A percentile compares a stretch with the other conserved stretches of the same genome.
Evolutionary conservation across 192 early-diverging fungal species (phyloP).

Genomic region (Linnemannia zychae): DNA sequence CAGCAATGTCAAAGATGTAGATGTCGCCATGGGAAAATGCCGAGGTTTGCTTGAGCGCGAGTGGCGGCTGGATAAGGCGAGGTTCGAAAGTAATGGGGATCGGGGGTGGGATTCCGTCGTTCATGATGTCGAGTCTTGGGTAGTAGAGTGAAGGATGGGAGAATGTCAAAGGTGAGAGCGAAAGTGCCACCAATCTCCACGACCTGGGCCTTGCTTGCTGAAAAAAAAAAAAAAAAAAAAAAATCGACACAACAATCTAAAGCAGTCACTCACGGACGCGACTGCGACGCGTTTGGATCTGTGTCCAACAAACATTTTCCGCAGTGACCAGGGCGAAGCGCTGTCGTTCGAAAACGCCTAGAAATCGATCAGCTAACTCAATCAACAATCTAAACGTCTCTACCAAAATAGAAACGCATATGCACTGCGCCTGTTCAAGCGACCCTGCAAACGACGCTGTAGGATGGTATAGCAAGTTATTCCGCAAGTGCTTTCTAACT

Average conservation of each 20-base stretch:
- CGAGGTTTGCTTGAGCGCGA: slow-evolving; percentile 50
- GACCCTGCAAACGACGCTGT: too few species aligned
- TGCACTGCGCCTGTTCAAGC: too few species aligned
- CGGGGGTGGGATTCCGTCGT: slow-evolving; percentile 30
- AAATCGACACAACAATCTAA: slow-evolving; percentile 11
- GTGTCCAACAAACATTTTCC: neutral
- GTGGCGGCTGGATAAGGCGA: slow-evolving; percentile 57
- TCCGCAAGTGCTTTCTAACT: too few species aligned
- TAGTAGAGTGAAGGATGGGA: neutral
- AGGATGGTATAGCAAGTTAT: too few species aligned
- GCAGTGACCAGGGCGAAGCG: too few species aligned
- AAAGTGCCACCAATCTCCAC: slow-evolving; percentile 8
- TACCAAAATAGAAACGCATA: too few species aligned
- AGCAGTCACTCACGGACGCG: slow-evolving; percentile 6
- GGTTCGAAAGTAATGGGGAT: slow-evolving; percentile 51
- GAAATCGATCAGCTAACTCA: too few species aligned
- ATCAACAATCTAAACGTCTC: too few species aligned
- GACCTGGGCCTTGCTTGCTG: neutral
- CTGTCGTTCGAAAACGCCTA: too few species aligned
- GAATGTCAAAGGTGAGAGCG: neutral
- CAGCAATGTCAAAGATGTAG: slow-evolving; percentile 71
- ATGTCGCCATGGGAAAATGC: slow-evolving; percentile 61
- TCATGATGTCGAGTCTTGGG: slow-evolving; percentile 16
- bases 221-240: neutral
- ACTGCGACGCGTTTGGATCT: neutral